phyloP scores from a whole-genome alignment of 345 rosid genomes.

The Bruguiera parviflora region DNA sequence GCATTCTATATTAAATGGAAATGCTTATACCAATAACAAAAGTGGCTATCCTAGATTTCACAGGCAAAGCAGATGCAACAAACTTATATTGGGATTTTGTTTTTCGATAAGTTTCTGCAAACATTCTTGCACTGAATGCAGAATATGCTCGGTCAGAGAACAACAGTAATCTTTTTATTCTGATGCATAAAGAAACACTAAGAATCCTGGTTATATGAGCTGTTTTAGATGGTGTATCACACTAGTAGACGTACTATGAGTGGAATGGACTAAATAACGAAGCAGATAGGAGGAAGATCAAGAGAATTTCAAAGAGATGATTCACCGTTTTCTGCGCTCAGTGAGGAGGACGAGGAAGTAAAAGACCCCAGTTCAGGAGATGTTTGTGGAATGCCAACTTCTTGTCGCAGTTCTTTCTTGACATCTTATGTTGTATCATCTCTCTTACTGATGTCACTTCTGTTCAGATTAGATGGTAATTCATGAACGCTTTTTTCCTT shows the following conservation, averaged over 20 bases:
- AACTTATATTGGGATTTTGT: not conserved
- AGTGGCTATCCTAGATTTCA: too few species aligned
- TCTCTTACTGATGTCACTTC: not conserved
- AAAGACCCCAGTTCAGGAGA: constrained; percentile 13
- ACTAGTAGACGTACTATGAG: not conserved
- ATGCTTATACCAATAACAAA: too few species aligned
- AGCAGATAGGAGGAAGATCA: constrained; percentile 33
- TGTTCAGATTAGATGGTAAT: constrained; percentile 10
- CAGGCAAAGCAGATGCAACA: not conserved
- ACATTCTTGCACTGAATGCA: not conserved
- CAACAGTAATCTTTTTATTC: not conserved
- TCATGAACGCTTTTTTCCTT: not conserved
- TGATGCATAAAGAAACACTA: not conserved
- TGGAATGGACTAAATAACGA: constrained; percentile 11
- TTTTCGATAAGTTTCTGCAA: not conserved
- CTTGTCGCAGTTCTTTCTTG: not conserved
- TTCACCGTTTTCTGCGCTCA: constrained; percentile 14
- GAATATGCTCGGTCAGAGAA: not conserved
- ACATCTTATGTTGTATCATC: not conserved
- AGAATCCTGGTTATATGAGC: not conserved
- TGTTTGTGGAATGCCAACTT: constrained; percentile 8
- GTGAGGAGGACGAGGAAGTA: constrained; percentile 12
- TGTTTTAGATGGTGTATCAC: too few species aligned
- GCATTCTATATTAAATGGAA: too few species aligned
- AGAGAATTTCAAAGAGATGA: constrained; percentile 30